Evolutionary conservation across 495 filamentous ascomycete species (phyloP).

Genomic region (Lichina pygmaea): DNA sequence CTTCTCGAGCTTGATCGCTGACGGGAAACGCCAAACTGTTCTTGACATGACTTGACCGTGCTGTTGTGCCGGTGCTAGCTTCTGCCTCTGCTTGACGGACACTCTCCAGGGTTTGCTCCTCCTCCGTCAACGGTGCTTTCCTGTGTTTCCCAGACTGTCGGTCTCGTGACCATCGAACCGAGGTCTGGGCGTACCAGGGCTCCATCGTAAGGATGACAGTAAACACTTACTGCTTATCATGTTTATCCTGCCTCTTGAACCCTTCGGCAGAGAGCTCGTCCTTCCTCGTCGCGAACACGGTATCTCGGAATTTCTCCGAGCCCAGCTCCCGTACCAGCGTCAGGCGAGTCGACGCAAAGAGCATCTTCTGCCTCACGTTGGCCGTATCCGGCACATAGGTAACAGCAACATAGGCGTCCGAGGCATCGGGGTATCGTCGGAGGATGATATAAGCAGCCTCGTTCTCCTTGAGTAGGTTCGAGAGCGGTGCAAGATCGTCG

Average conservation of each 20-base stretch:
- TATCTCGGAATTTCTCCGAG: constrained; percentile 58
- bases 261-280: constrained; percentile 43
- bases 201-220: background rate
- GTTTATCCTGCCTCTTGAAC: constrained; percentile 50
- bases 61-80: constrained; percentile 40
- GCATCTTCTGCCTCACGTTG: constrained; percentile 81
- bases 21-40: constrained; percentile 33
- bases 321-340: constrained; percentile 71
- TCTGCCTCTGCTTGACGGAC: constrained; percentile 62
- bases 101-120: constrained; percentile 52
- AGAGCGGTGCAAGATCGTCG: constrained; percentile 30
- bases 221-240: constrained; percentile 13
- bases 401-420: constrained; percentile 35
- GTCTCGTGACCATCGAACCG: background rate
- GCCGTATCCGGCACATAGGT: constrained; percentile 82
- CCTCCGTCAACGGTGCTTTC: constrained; percentile 59
- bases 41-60: constrained; percentile 24
- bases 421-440: constrained; percentile 27
- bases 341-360: constrained; percentile 72
- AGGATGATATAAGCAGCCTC: constrained; percentile 67
- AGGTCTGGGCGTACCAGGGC: background rate
- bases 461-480: constrained; percentile 38
- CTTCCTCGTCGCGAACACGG: constrained; percentile 48
- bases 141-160: background rate
- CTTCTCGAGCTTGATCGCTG: constrained; percentile 37